Evolutionary conservation across 345 rosid species (phyloP).

Genomic region (Lumnitzera littorea): DNA sequence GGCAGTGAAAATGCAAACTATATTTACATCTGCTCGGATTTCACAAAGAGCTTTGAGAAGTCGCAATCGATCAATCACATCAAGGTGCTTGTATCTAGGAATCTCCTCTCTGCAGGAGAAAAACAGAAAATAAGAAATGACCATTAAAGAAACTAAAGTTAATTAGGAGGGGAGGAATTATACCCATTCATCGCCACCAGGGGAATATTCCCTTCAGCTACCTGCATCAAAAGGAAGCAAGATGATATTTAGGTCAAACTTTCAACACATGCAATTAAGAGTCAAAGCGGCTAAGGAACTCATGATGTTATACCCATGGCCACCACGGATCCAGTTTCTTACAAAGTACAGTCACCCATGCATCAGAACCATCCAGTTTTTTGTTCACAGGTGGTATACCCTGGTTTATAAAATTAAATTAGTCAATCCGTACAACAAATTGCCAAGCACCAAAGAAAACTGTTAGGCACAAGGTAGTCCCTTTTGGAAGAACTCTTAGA

Average conservation of each 20-base stretch:
- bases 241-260: no score
- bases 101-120: conserved; percentile 54
- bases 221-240: conserved; percentile 28
- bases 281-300: conserved; percentile 1
- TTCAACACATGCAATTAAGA: not conserved
- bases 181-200: conserved; percentile 58
- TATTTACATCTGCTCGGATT: conserved; percentile 55
- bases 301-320: conserved; percentile 58
- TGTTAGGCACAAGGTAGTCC: not conserved
- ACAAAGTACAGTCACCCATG: conserved; percentile 73
- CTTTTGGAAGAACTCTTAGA: not conserved
- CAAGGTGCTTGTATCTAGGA: conserved; percentile 49
- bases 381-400: conserved; percentile 72
- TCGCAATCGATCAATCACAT: conserved; percentile 46
- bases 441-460: not conserved
- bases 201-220: conserved; percentile 72
- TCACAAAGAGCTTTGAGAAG: conserved; percentile 84
- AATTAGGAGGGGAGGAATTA: not conserved
- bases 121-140: conserved; percentile 7
- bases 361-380: conserved; percentile 39
- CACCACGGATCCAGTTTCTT: conserved; percentile 73
- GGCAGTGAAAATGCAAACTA: not conserved
- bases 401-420: conserved; percentile 21
- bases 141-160: conserved; percentile 2
- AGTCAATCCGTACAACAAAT: not conserved